A percentile compares a stretch with the other conserved stretches of the same genome.
Evolutionary conservation across 192 early-diverging fungal species (phyloP).

Genomic region (Backusella parvicylindrica): DNA sequence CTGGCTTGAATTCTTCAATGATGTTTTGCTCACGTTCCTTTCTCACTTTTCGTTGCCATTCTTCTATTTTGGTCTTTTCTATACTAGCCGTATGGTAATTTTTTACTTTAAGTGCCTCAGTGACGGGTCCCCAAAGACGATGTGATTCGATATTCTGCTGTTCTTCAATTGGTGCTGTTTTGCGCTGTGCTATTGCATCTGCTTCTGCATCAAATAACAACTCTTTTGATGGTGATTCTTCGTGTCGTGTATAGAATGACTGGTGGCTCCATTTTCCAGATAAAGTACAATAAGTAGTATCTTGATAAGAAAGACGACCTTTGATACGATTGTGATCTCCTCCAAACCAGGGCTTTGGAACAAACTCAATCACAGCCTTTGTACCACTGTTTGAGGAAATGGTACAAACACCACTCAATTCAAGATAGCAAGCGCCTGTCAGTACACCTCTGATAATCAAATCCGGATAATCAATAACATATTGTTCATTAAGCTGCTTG

Average conservation of each 20-base stretch:
- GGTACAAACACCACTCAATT: slow-evolving; percentile 54
- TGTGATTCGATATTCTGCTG: slow-evolving; percentile 66
- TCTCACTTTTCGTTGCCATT: slow-evolving; percentile 56
- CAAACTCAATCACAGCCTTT: slow-evolving; percentile 53
- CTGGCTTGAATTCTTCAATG: slow-evolving; percentile 37
- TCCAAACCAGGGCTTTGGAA: slow-evolving; percentile 62
- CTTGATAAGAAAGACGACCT: slow-evolving; percentile 12
- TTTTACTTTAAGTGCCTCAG: slow-evolving; percentile 58
- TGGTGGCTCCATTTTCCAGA: slow-evolving; percentile 31
- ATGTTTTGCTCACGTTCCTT: slow-evolving; percentile 50
- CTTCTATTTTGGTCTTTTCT: slow-evolving; percentile 70
- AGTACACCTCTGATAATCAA: slow-evolving; percentile 60
- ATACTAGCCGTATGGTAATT: slow-evolving; percentile 62
- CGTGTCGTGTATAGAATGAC: slow-evolving; percentile 15
- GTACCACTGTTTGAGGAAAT: slow-evolving; percentile 56
- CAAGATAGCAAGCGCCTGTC: slow-evolving; percentile 57
- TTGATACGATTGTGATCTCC: slow-evolving; percentile 54
- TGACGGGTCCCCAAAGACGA: slow-evolving; percentile 62
- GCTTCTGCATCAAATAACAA: slow-evolving; percentile 64
- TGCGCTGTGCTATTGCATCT: slow-evolving; percentile 52
- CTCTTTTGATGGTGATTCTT: slow-evolving; percentile 37
- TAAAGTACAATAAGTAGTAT: slow-evolving; percentile 16
- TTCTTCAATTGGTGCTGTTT: slow-evolving; percentile 55
- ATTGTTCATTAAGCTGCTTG: slow-evolving; percentile 48
- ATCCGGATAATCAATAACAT: slow-evolving; percentile 54